Percentiles rank a stretch among this genome's conserved stretches.
Conservation (phyloP, 2,329 filamentous ascomycete genomes). For the Trichoderma sp. region DNA sequence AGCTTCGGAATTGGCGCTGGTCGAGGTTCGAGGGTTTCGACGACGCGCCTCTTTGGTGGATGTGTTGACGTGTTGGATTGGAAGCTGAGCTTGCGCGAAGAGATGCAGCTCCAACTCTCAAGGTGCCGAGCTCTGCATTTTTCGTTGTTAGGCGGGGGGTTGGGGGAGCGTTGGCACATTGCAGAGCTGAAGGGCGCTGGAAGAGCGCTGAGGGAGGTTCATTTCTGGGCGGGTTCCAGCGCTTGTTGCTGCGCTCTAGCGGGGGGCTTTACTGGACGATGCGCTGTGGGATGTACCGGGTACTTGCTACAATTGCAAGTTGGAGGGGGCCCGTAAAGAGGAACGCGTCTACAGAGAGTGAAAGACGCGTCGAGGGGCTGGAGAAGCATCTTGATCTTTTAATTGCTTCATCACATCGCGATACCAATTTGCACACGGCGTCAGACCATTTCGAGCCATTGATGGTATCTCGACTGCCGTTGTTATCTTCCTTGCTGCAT, state of each 20-base stretch:
- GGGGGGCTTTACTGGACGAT: constrained; percentile 19
- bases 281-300: neutral
- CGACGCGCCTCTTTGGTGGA: constrained; percentile 26
- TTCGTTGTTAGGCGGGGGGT: constrained; percentile 2
- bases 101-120: neutral
- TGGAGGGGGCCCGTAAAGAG: neutral
- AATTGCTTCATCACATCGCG: neutral
- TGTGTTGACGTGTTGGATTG: constrained; percentile 32
- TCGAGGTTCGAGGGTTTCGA: constrained; percentile 18
- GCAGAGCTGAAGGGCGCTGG: neutral
- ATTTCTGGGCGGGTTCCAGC: constrained; percentile 13
- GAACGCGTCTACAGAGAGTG: constrained; percentile 8
- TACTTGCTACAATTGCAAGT: too few relatives aligned
- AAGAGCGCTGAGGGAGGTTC: constrained; percentile 2
- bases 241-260: constrained; percentile 25
- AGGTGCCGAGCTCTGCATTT: neutral
- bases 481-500: too few relatives aligned
- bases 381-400: neutral
- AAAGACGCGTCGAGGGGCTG: constrained; percentile 35
- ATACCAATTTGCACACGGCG: neutral
- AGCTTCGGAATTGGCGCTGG: constrained; percentile 25
- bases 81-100: neutral
- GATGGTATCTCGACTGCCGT: too few relatives aligned
- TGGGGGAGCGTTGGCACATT: neutral
- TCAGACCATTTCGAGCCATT: neutral